Percentiles rank a stretch among this genome's conserved stretches.
Conservation (phyloP, 2,329 filamentous ascomycete species). For the Fusarium sublunatum region DNA sequence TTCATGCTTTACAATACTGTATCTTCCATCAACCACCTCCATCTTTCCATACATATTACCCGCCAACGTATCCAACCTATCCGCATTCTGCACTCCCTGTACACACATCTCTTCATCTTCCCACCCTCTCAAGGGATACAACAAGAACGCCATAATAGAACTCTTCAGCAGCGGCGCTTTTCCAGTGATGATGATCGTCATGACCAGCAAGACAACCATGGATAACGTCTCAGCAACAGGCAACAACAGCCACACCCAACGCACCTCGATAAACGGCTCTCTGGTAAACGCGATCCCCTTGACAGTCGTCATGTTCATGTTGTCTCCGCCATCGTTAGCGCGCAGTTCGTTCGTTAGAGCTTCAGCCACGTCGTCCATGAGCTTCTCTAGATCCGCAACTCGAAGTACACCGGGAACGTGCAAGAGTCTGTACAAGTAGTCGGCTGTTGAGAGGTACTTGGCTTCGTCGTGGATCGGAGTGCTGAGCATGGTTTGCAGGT, state of each 20-base stretch:
- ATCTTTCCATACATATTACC: conserved; percentile 4
- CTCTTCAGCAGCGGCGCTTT: conserved; percentile 4
- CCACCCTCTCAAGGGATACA: conserved; percentile 2
- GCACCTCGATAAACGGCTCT: conserved; percentile 12
- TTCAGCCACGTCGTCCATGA: neutral
- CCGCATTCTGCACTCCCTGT: neutral
- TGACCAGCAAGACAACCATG: neutral
- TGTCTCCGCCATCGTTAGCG: conserved; percentile 4
- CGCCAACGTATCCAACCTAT: conserved; percentile 1
- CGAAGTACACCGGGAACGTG: no score
- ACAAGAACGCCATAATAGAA: conserved; percentile 11
- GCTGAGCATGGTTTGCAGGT: neutral
- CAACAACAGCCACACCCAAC: conserved; percentile 16
- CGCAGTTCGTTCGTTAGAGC: conserved; percentile 16
- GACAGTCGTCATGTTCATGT: neutral
- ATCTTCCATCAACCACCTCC: neutral
- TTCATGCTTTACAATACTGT: neutral
- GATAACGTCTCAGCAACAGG: conserved; percentile 4
- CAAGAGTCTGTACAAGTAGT: neutral
- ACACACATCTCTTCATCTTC: neutral
- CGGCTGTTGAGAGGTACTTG: no score
- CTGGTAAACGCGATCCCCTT: neutral
- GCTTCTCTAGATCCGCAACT: neutral
- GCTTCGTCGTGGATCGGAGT: neutral
- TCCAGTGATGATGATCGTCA: neutral